phyloP scores from a whole-genome alignment of 2,329 filamentous ascomycete species.

The Acarospora socialis region DNA sequence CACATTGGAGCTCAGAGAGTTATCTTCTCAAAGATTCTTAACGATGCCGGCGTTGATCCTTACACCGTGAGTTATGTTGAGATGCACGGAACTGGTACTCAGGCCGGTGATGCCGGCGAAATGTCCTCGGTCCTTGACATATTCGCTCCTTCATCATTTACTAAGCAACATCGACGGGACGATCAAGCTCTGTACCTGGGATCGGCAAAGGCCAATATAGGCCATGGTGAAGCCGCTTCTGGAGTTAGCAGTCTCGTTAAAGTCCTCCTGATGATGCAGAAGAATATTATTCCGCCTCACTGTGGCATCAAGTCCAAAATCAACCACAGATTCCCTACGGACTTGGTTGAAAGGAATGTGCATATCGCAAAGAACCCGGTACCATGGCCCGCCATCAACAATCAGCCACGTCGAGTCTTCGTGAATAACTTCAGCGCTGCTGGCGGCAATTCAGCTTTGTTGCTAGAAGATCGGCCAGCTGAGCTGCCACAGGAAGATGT shows the following conservation, averaged over 20 bases:
- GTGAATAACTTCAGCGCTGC: constrained; percentile 59
- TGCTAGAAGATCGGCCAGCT: constrained; percentile 22
- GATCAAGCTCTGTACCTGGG: constrained; percentile 8
- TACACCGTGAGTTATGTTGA: constrained; percentile 21
- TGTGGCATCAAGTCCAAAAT: constrained; percentile 45
- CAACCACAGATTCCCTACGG: constrained; percentile 32
- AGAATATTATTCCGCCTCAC: constrained; percentile 47
- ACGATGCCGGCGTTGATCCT: constrained; percentile 16
- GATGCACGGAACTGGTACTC: constrained; percentile 21
- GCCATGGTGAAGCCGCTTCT: constrained; percentile 13
- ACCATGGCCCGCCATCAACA: constrained; percentile 20
- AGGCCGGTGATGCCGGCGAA: constrained; percentile 19
- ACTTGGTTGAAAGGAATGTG: constrained; percentile 29
- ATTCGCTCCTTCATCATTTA: constrained; percentile 4
- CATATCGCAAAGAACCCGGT: constrained; percentile 33
- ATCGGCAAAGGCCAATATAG: constrained; percentile 11
- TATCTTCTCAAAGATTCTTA: constrained; percentile 15
- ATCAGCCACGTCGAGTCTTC: constrained; percentile 27
- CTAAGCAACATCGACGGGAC: constrained; percentile 1
- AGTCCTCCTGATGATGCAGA: constrained; percentile 46
- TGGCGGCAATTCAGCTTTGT: constrained; percentile 48
- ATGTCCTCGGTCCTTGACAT: constrained; percentile 13
- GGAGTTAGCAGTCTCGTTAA: constrained; percentile 40
- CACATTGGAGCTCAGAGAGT: constrained; percentile 17
- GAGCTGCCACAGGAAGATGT: not conserved